Percentiles rank a stretch among this genome's conserved stretches.
phyloP scores from a whole-genome alignment of 164 flowering plant species.

The Annona cherimola region DNA sequence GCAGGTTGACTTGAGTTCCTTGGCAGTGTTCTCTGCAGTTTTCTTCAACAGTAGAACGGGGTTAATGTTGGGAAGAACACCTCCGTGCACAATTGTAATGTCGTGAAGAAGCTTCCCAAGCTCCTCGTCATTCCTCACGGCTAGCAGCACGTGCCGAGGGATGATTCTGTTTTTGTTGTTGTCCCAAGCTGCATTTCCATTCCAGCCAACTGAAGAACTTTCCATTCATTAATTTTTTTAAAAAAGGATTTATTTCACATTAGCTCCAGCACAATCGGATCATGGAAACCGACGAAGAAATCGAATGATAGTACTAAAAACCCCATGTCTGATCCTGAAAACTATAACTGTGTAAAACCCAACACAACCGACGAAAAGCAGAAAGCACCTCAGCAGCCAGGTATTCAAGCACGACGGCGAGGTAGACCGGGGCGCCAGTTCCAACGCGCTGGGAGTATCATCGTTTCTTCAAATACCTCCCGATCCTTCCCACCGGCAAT shows the following conservation, averaged over 20 bases:
- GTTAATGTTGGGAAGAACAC: constrained; percentile 71
- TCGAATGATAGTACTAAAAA: background rate
- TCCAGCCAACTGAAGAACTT: constrained; percentile 15
- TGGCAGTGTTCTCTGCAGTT: constrained; percentile 25
- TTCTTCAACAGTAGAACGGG: constrained; percentile 64
- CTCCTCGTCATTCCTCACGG: constrained; percentile 30
- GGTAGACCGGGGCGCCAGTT: constrained; percentile 65
- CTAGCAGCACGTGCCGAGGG: constrained; percentile 12
- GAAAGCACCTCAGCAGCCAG: constrained; percentile 56
- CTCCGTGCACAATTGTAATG: constrained; percentile 67
- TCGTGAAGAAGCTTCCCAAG: constrained; percentile 60
- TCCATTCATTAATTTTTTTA: background rate
- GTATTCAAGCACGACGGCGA: constrained; percentile 63
- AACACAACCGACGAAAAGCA: background rate
- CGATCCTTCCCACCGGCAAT: constrained; percentile 34
- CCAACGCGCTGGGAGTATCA: constrained; percentile 48
- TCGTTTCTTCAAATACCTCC: constrained; percentile 29
- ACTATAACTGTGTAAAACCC: background rate
- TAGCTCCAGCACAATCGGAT: background rate
- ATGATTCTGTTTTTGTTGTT: constrained; percentile 16
- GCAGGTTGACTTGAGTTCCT: constrained; percentile 10
- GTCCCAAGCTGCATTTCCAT: constrained; percentile 14
- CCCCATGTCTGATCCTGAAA: background rate
- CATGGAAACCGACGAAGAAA: background rate
- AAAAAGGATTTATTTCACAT: background rate